phyloP scores from a whole-genome alignment of 1,139 yeast species.

The Candida sojae region DNA sequence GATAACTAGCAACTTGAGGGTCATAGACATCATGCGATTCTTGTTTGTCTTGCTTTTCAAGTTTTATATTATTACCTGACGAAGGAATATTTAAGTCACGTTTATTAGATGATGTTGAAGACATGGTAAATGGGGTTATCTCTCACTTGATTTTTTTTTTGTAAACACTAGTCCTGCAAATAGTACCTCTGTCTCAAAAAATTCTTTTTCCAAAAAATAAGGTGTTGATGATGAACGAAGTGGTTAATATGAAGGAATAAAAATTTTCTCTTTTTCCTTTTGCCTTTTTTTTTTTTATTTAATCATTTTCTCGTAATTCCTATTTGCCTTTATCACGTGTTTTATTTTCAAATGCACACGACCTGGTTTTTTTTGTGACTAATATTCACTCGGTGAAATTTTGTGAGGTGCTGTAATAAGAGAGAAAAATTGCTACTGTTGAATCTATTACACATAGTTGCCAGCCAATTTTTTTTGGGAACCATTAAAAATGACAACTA shows the following conservation, averaged over 20 bases:
- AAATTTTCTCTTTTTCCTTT: background rate
- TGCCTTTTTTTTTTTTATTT: background rate
- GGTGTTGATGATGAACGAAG: background rate
- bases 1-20: conserved; percentile 12
- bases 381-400: background rate
- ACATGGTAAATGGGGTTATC: background rate
- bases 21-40: conserved; percentile 11
- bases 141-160: conserved; percentile 2
- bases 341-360: background rate
- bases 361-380: background rate
- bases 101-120: conserved; percentile 2
- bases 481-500: conserved; percentile 1
- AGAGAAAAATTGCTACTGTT: too few relatives aligned
- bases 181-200: background rate
- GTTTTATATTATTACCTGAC: background rate
- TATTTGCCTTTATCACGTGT: background rate
- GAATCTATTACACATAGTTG: too few relatives aligned
- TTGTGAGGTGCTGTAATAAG: too few relatives aligned
- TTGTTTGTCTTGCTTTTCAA: conserved; percentile 1
- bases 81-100: conserved; percentile 1
- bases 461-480: too few relatives aligned
- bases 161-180: conserved; percentile 7
- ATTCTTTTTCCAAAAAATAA: background rate
- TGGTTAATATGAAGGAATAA: conserved; percentile 6
- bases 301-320: background rate